Evolutionary conservation across 257 asterid species (phyloP).

Genomic region (Scutellaria minor): DNA sequence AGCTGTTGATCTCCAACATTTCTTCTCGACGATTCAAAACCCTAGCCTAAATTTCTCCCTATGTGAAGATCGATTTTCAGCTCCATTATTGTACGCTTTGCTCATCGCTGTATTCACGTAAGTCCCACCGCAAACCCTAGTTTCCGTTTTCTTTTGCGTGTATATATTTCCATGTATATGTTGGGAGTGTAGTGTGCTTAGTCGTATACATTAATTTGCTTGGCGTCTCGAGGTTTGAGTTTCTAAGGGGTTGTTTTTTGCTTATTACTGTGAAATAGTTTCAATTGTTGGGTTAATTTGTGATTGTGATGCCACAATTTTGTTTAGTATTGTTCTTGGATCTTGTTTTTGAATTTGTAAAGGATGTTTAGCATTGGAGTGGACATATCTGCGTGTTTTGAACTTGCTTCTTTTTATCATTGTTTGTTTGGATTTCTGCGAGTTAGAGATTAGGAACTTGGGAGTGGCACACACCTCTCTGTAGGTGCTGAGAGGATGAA

Average conservation of each 20-base stretch:
- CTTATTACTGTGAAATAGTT: not conserved
- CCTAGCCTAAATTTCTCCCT: conserved; percentile 40
- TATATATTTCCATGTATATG: not conserved
- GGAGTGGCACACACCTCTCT: not conserved
- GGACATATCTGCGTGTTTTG: not conserved
- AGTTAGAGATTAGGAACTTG: not conserved
- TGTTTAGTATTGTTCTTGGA: not conserved
- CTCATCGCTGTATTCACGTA: conserved; percentile 32
- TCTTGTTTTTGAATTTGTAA: conserved; percentile 15
- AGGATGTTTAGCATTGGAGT: not conserved
- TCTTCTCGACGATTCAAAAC: conserved; percentile 52
- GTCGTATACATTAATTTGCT: not conserved
- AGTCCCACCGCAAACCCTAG: conserved; percentile 39
- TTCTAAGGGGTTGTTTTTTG: too few species aligned
- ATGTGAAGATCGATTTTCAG: conserved; percentile 46
- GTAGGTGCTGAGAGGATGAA: not conserved
- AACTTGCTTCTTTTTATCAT: not conserved
- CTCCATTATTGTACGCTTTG: conserved; percentile 36
- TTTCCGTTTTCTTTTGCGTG: not conserved
- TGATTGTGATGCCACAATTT: not conserved
- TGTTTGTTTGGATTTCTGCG: not conserved
- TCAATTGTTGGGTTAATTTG: conserved; percentile 16
- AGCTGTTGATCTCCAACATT: conserved; percentile 36
- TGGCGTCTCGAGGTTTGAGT: too few species aligned
- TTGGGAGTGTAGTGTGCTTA: not conserved